Evolutionary conservation across 192 early-diverging fungal species (phyloP).

Genomic region (Globomyces pollinis-pini): DNA sequence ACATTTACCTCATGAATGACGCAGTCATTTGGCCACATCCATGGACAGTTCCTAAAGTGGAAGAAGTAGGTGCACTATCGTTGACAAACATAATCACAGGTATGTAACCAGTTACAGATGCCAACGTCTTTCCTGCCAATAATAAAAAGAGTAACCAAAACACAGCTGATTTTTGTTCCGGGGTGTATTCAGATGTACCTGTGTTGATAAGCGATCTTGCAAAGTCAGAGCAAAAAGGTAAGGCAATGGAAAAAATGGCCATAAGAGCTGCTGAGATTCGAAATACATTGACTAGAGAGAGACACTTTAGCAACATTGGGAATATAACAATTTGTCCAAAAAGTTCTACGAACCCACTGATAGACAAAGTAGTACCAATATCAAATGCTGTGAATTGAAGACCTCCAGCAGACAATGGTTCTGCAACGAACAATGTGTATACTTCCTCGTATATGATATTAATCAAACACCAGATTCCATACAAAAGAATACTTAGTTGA

Average conservation of each 20-base stretch:
- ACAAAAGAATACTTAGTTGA: not conserved
- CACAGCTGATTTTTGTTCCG: not conserved
- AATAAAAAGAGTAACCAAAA: constrained; percentile 5
- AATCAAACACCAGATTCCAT: constrained; percentile 11
- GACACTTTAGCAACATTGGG: constrained; percentile 8
- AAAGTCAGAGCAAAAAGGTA: constrained; percentile 13
- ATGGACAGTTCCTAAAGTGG: constrained; percentile 21
- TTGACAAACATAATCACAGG: constrained; percentile 29
- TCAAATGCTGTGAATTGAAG: constrained; percentile 20
- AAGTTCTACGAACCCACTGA: constrained; percentile 14
- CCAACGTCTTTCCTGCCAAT: constrained; percentile 14
- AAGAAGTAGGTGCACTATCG: constrained; percentile 17
- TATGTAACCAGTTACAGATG: constrained; percentile 20
- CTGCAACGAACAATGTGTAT: constrained; percentile 12
- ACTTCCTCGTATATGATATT: constrained; percentile 16
- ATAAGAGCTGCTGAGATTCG: constrained; percentile 14
- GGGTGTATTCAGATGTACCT: not conserved
- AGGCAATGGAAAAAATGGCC: constrained; percentile 15
- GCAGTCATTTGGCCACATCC: constrained; percentile 25
- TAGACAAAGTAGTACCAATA: constrained; percentile 16
- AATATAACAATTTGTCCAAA: constrained; percentile 22
- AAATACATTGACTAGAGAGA: constrained; percentile 4
- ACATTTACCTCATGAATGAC: not conserved
- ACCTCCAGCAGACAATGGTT: constrained; percentile 18
- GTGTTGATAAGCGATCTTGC: not conserved